Conservation (phyloP, 495 filamentous ascomycete species). For the Sordaria brevicollis region DNA sequence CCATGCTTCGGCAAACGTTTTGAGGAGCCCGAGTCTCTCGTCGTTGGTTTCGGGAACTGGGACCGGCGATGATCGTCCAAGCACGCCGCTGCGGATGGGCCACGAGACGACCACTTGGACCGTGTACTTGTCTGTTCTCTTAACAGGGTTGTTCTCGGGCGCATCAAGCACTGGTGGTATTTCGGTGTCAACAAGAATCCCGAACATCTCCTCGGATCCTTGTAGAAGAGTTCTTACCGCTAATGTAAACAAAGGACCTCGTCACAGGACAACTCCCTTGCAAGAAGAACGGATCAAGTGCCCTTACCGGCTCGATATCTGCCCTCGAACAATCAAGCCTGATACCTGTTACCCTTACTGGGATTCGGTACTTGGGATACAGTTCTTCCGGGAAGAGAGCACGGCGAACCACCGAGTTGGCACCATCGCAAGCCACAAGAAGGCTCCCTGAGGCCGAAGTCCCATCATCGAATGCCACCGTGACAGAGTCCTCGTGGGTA, state of each 20-base stretch:
- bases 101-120: slow-evolving; percentile 46
- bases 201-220: neutral
- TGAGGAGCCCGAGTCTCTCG: slow-evolving; percentile 42
- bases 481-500: slow-evolving; percentile 10
- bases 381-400: slow-evolving; percentile 13
- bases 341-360: slow-evolving; percentile 20
- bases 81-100: slow-evolving; percentile 26
- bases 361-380: slow-evolving; percentile 10
- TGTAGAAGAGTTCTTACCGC: slow-evolving; percentile 14
- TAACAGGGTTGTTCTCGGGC: slow-evolving; percentile 10
- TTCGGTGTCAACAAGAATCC: neutral
- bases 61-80: slow-evolving; percentile 10
- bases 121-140: slow-evolving; percentile 10
- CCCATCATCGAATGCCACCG: slow-evolving; percentile 21
- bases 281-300: slow-evolving; percentile 50
- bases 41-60: slow-evolving; percentile 29
- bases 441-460: slow-evolving; percentile 13
- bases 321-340: slow-evolving; percentile 19
- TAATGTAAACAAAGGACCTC: slow-evolving; percentile 35
- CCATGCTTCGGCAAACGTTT: slow-evolving; percentile 41
- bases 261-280: slow-evolving; percentile 49
- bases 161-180: slow-evolving; percentile 21
- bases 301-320: slow-evolving; percentile 17
- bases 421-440: slow-evolving; percentile 24
- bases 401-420: slow-evolving; percentile 16